Conservation (phyloP, 768 basidiomycete genomes). For the Lactarius sp. region DNA sequence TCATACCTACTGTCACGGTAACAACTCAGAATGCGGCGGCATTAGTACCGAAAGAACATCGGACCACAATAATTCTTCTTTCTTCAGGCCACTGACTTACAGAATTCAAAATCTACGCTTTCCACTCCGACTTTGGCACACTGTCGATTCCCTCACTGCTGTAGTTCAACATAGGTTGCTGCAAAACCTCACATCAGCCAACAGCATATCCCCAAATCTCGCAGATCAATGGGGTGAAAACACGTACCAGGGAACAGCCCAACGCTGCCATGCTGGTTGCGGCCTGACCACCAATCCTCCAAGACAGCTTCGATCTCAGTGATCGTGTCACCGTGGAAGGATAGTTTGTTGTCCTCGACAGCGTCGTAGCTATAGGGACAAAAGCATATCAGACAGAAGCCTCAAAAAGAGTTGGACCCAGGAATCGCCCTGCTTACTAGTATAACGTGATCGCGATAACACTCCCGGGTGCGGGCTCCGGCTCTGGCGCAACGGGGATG, state of each 20-base stretch:
- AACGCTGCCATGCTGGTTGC: conserved; percentile 45
- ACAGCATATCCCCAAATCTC: not conserved
- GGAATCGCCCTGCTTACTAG: conserved; percentile 40
- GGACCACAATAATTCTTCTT: not conserved
- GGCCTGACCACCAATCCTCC: conserved; percentile 90
- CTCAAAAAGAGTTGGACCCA: no score
- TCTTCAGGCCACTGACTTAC: not conserved
- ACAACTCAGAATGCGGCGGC: no score
- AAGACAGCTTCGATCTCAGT: conserved; percentile 71
- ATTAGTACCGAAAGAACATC: not conserved
- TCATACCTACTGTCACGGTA: no score
- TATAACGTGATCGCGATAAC: conserved; percentile 61
- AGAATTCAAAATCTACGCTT: not conserved
- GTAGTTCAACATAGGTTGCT: conserved; percentile 18
- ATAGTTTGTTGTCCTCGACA: no score
- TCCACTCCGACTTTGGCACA: not conserved
- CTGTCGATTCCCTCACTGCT: conserved; percentile 29
- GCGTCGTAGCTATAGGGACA: no score
- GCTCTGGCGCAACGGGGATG: conserved; percentile 41
- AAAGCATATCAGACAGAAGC: no score
- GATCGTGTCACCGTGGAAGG: conserved; percentile 74
- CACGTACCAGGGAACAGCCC: conserved; percentile 74
- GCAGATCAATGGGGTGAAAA: not conserved
- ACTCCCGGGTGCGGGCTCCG: conserved; percentile 48
- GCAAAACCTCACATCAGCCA: not conserved